A percentile compares a stretch with the other conserved stretches of the same genome.
phyloP scores from a whole-genome alignment of 2,329 filamentous ascomycete species.

The Hypoxylon sp. region DNA sequence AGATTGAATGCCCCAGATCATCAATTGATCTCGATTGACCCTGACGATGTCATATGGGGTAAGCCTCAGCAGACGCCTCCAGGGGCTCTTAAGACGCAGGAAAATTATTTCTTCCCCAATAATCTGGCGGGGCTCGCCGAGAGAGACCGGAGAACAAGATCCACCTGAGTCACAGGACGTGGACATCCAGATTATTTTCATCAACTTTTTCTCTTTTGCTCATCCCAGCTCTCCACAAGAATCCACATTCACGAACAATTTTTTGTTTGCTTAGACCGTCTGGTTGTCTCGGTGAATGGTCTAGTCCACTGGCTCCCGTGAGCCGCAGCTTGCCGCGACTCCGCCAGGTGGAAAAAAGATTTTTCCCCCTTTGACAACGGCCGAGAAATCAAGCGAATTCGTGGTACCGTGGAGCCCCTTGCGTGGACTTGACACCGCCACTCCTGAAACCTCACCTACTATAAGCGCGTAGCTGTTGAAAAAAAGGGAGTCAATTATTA shows the following conservation, averaged over 20 bases:
- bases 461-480: background rate
- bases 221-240: slow-evolving; percentile 22
- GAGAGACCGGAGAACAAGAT: slow-evolving; percentile 1
- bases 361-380: slow-evolving; percentile 24
- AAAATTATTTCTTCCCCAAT: slow-evolving; percentile 35
- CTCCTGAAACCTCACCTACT: slow-evolving; percentile 14
- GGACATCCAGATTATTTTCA: slow-evolving; percentile 30
- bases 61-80: background rate
- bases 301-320: slow-evolving; percentile 20
- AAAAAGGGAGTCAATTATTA: slow-evolving; percentile 15
- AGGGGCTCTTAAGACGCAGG: slow-evolving; percentile 1
- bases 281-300: slow-evolving; percentile 29
- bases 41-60: slow-evolving; percentile 3
- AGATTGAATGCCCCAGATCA: background rate
- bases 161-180: slow-evolving; percentile 29
- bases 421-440: slow-evolving; percentile 10
- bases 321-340: slow-evolving; percentile 50
- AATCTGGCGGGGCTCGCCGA: slow-evolving; percentile 33
- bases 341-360: slow-evolving; percentile 40
- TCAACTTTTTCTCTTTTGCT: slow-evolving; percentile 12
- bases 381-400: background rate
- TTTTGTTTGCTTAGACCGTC: slow-evolving; percentile 3
- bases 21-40: slow-evolving; percentile 7
- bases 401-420: background rate
- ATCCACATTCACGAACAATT: slow-evolving; percentile 37